These are phyloP conservation scores for Melanomma pulvis-pyrius DNA, from an alignment of 495 filamentous ascomycete species.

Conservation along the genomic window DNA sequence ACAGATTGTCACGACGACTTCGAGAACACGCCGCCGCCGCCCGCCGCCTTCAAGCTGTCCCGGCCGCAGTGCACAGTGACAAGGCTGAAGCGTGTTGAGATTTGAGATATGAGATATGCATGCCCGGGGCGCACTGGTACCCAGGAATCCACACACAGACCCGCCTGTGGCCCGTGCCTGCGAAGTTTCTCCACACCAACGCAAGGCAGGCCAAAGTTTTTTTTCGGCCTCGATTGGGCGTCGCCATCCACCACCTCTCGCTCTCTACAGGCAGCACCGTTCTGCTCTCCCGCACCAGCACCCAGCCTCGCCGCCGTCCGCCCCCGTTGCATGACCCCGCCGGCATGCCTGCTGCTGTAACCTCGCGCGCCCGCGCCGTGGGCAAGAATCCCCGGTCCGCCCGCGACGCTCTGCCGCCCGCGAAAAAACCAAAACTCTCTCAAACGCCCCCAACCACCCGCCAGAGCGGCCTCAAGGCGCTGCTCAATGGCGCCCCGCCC, in stretches of 20 bases:
- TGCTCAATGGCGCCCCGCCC: constrained; percentile 25
- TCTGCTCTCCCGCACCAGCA: no score
- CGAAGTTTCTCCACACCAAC: constrained; percentile 6
- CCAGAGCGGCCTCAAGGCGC: constrained; percentile 21
- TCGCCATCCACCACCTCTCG: constrained; percentile 10
- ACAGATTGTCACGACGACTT: no score
- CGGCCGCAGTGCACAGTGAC: no score
- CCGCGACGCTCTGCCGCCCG: constrained; percentile 28
- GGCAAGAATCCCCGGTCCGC: neutral
- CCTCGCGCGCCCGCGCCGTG: constrained; percentile 21
- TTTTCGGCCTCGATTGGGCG: constrained; percentile 25
- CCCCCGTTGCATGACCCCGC: constrained; percentile 9
- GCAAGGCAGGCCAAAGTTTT: constrained; percentile 3
- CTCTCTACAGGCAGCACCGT: neutral
- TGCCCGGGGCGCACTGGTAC: no score
- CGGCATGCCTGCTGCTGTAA: constrained; percentile 23
- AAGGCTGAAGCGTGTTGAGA: no score
- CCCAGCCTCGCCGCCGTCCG: neutral
- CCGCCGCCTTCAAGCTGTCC: no score
- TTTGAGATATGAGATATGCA: no score
- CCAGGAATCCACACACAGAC: no score
- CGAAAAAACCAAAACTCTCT: constrained; percentile 36
- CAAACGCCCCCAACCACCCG: constrained; percentile 10
- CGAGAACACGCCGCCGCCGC: no score
- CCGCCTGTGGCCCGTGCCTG: neutral